A percentile compares a stretch with the other conserved stretches of the same genome.
Evolutionary conservation across 352 stramenopile species (phyloP).

Genomic region (Pythium pyrilobum): DNA sequence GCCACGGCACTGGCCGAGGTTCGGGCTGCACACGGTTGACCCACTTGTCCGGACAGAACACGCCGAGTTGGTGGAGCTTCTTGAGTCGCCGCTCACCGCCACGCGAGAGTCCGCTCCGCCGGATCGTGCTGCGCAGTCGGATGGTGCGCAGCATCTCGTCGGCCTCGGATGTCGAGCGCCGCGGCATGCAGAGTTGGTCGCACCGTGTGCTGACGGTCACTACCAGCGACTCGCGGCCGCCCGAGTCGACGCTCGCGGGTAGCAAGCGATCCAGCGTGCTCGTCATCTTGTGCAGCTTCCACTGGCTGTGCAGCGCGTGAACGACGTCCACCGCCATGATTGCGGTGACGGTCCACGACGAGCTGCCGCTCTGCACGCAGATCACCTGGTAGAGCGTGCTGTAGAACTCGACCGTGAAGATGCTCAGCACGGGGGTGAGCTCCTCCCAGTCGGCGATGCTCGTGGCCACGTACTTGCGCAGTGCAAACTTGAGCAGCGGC

Average conservation of each 20-base stretch:
- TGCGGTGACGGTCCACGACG: background rate
- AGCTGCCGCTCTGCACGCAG: slow-evolving; percentile 22
- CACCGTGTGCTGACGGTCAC: background rate
- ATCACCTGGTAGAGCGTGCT: slow-evolving; percentile 25
- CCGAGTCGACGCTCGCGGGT: background rate
- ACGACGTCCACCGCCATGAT: slow-evolving; percentile 11
- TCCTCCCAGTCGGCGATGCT: slow-evolving; percentile 19
- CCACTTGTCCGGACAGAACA: too few species aligned
- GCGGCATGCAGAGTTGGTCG: background rate
- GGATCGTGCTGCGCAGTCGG: background rate
- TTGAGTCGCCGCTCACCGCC: slow-evolving; percentile 12
- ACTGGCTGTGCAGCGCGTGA: background rate
- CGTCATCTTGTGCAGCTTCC: background rate
- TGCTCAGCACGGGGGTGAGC: slow-evolving; percentile 20
- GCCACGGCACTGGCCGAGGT: too few species aligned
- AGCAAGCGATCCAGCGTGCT: background rate
- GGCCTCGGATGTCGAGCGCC: background rate
- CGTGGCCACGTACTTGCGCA: background rate
- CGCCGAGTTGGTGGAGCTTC: background rate
- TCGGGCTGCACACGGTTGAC: too few species aligned
- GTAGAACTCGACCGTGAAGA: slow-evolving; percentile 31
- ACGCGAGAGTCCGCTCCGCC: background rate
- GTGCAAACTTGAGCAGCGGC: slow-evolving; percentile 6
- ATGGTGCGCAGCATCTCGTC: background rate
- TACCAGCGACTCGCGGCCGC: background rate